Evolutionary conservation across 768 basidiomycete species (phyloP).

Genomic region (Russula olivacea): DNA sequence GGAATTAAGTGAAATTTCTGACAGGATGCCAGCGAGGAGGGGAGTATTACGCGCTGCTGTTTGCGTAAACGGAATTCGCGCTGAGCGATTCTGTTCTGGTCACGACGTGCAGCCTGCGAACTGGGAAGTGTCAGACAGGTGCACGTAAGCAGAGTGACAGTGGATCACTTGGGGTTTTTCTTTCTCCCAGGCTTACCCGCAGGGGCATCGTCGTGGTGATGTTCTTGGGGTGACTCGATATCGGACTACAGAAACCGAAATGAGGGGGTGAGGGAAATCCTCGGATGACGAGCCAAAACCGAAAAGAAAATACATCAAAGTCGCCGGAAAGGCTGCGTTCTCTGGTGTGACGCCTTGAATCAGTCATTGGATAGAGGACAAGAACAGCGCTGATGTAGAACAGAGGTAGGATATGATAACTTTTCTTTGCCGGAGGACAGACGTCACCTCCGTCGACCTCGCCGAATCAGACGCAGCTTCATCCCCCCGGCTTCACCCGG

Average conservation of each 20-base stretch:
- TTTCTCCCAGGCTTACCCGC: conserved; percentile 66
- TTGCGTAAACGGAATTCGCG: conserved; percentile 89
- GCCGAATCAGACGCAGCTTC: neutral
- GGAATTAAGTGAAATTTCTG: neutral
- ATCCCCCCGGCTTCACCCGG: neutral
- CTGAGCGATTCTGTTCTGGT: conserved; percentile 90
- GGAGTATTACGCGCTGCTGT: conserved; percentile 63
- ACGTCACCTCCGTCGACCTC: conserved; percentile 10
- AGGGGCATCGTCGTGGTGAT: conserved; percentile 20
- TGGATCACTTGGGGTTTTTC: conserved; percentile 80
- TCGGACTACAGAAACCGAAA: conserved; percentile 53
- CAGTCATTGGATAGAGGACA: conserved; percentile 23
- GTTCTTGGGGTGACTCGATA: conserved; percentile 43
- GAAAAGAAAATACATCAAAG: conserved; percentile 39
- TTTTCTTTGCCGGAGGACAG: neutral
- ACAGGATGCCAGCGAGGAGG: neutral
- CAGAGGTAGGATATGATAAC: neutral
- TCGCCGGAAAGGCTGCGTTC: conserved; percentile 65
- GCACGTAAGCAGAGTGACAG: conserved; percentile 31
- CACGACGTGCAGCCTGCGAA: conserved; percentile 81
- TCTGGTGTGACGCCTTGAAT: conserved; percentile 48
- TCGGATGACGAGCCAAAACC: neutral
- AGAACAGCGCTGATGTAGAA: neutral
- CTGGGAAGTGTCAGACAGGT: conserved; percentile 35
- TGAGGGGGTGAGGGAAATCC: neutral